Evolutionary conservation across 768 basidiomycete genomes (phyloP).

Genomic region (Nevesoporus exiguus): DNA sequence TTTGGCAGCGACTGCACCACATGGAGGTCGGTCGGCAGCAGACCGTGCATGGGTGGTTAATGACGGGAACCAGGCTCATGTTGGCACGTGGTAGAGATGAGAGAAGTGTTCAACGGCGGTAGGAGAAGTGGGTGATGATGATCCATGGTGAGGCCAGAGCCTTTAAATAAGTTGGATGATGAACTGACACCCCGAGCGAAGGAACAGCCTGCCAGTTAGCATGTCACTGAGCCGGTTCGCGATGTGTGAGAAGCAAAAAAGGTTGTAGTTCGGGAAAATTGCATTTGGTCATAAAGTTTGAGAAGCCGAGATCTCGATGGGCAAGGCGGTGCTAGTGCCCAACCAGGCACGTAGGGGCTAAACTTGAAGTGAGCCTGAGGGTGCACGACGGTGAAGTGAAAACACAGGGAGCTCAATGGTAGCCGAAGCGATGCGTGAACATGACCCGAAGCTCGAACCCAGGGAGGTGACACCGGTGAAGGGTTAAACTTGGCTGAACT

Average conservation of each 20-base stretch:
- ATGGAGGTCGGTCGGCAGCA: slow-evolving; percentile 72
- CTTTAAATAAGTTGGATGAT: slow-evolving; percentile 24
- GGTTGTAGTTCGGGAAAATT: neutral
- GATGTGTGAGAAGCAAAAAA: slow-evolving; percentile 9
- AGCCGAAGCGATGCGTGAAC: too few species aligned
- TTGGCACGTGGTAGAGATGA: slow-evolving; percentile 13
- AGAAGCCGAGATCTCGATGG: slow-evolving; percentile 17
- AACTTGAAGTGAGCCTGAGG: neutral
- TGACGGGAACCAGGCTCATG: slow-evolving; percentile 54
- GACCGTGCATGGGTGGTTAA: slow-evolving; percentile 72
- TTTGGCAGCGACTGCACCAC: slow-evolving; percentile 87
- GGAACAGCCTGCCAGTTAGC: neutral
- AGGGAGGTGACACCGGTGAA: too few species aligned
- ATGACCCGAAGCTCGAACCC: too few species aligned
- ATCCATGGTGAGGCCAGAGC: neutral
- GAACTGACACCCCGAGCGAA: slow-evolving; percentile 7
- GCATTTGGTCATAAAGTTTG: slow-evolving; percentile 12
- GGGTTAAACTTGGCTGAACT: too few species aligned
- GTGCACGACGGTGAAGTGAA: too few species aligned
- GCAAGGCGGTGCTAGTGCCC: slow-evolving; percentile 15
- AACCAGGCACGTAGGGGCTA: slow-evolving; percentile 13
- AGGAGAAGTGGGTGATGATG: slow-evolving; percentile 12
- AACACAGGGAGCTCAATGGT: too few species aligned
- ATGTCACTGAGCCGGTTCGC: slow-evolving; percentile 1
- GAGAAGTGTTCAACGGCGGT: slow-evolving; percentile 21